phyloP scores from a whole-genome alignment of 192 early-diverging fungal genomes.

The Coemansia sp. region DNA sequence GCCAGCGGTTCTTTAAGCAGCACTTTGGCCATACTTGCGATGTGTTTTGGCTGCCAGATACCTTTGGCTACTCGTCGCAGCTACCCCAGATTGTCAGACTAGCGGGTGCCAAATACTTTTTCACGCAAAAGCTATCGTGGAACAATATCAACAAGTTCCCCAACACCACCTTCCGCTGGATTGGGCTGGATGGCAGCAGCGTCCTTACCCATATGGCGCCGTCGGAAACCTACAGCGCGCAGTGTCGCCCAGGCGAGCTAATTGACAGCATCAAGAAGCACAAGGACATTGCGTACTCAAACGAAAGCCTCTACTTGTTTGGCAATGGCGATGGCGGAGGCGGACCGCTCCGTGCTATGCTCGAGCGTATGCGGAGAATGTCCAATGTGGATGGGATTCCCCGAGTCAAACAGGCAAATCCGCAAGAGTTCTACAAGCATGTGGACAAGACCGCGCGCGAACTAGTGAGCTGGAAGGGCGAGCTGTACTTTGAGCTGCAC shows the following conservation, averaged over 20 bases:
- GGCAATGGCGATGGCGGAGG: slow-evolving; percentile 98
- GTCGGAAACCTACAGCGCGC: slow-evolving; percentile 79
- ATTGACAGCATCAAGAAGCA: slow-evolving; percentile 75
- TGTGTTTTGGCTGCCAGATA: slow-evolving; percentile 95
- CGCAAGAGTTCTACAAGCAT: slow-evolving; percentile 80
- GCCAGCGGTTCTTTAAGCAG: slow-evolving; percentile 83
- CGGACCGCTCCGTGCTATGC: slow-evolving; percentile 77
- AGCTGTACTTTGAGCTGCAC: slow-evolving; percentile 98
- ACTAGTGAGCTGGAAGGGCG: slow-evolving; percentile 88
- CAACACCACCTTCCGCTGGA: slow-evolving; percentile 93
- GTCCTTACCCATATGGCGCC: slow-evolving; percentile 90
- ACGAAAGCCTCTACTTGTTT: slow-evolving; percentile 85
- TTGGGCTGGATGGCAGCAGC: slow-evolving; percentile 80
- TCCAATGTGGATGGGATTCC: slow-evolving; percentile 73
- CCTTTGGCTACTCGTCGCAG: slow-evolving; percentile 89
- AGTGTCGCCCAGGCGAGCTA: slow-evolving; percentile 58
- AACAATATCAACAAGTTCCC: slow-evolving; percentile 99
- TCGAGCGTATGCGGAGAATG: slow-evolving; percentile 79
- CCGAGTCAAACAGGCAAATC: slow-evolving; percentile 69
- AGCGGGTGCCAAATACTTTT: slow-evolving; percentile 87
- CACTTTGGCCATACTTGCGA: slow-evolving; percentile 66
- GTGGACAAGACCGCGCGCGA: slow-evolving; percentile 67
- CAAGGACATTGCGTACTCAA: slow-evolving; percentile 81
- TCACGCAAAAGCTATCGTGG: slow-evolving; percentile 99
- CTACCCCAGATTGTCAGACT: slow-evolving; percentile 87